Base-by-base conservation (phyloP, 2,329 filamentous ascomycete genomes). In the Alternaria sp. region DNA sequence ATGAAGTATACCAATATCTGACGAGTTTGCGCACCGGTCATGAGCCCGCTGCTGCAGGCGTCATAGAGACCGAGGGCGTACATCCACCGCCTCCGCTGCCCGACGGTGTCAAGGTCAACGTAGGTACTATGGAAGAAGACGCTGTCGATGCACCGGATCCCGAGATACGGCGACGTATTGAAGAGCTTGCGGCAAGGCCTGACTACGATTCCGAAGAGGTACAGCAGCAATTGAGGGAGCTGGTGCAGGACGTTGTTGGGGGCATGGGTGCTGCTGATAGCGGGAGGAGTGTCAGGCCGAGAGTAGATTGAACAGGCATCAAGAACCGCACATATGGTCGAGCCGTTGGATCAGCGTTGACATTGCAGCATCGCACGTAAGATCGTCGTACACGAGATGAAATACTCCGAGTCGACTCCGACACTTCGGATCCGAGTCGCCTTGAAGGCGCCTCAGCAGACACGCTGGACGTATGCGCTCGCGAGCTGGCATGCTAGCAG, bases 191-290 rank as follows among this genome's bases (percentile, higher is more conserved):
- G 2, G 86, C 89, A 36, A 85, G 93, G 41, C 89, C 91, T 24
- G 93, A 98, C 73, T 96, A 97, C 71, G 84, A 94, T 69, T 90
- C 88, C 5, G 89, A 92, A 54, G 88, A 90, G 61, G 92, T 91
- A 4, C 95, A 99, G 79, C 86, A 85, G 22, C 88, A 94, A 74
- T 80, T 99, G 71, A 86, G 93, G 61, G 85, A 87, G 66, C 81
- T 99, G 61, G 88, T 99, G 6, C 87, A 90, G 66, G 93, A 97
- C 71, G 93, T 92, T 3, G 82, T 99, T 18, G 80, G 85, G 24
- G 91, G 88, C 1, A 85, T 92, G 54, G 86, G 84, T 24, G 77
- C 88, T 4, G 85, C 87, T 6, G 74, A 88, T 53, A 87, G 88
- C 59, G 86, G 89, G 64, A 90, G 76, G 20, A 74, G 68, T 42